Conservation (phyloP, 805 yeast genomes). For the Groenewaldozyma tartarivorans region DNA sequence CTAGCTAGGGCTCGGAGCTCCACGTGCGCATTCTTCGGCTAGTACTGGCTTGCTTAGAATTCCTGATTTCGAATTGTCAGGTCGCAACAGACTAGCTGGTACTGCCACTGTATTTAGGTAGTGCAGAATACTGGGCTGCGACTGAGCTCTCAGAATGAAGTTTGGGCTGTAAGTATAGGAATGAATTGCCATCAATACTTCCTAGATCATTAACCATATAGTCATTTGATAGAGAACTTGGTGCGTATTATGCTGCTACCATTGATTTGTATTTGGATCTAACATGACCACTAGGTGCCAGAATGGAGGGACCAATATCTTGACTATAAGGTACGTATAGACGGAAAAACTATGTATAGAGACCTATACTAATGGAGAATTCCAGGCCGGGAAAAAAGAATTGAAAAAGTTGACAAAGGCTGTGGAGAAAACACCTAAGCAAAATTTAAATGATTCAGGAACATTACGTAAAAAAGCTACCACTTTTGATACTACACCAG, state of each 20-base stretch:
- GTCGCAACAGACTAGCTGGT: too few species aligned
- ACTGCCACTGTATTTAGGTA: too few species aligned
- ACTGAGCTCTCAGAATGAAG: too few species aligned
- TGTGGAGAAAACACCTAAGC: constrained; percentile 2
- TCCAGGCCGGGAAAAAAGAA: constrained; percentile 40
- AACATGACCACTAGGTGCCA: constrained; percentile 25
- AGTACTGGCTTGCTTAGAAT: too few species aligned
- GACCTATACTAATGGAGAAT: background rate
- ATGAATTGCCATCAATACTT: too few species aligned
- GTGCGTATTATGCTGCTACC: constrained; percentile 11
- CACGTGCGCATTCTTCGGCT: too few species aligned
- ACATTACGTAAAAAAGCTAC: background rate
- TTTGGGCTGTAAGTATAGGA: too few species aligned
- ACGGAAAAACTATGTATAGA: constrained; percentile 2
- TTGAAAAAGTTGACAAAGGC: constrained; percentile 32
- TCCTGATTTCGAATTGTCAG: too few species aligned
- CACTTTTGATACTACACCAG: background rate
- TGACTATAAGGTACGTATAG: constrained; percentile 27
- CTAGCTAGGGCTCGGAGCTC: too few species aligned
- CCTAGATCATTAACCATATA: constrained; percentile 1
- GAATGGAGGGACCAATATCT: constrained; percentile 37
- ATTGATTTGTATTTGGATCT: background rate
- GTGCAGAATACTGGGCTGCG: too few species aligned
- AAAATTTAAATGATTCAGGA: background rate
- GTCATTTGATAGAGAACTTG: constrained; percentile 23